A percentile compares a stretch with the other conserved stretches of the same genome.
Conservation (phyloP, 2,329 filamentous ascomycete species). For the Paraphoma chrysanthemicola region DNA sequence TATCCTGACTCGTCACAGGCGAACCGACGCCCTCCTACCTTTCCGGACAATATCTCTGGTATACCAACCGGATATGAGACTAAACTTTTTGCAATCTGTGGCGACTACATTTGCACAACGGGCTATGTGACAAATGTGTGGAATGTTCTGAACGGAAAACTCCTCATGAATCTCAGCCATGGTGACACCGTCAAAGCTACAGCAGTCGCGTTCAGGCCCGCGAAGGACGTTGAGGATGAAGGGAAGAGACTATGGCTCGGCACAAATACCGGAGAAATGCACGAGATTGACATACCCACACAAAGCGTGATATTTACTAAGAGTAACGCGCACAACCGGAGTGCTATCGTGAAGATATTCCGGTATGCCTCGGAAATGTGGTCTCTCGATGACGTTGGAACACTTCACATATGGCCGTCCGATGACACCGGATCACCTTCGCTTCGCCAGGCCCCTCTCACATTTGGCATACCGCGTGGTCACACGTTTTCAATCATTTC, state of each 20-base stretch:
- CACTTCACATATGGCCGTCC: constrained; percentile 85
- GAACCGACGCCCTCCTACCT: constrained; percentile 81
- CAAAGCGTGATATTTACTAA: constrained; percentile 75
- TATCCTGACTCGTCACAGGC: constrained; percentile 86
- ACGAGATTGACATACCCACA: constrained; percentile 83
- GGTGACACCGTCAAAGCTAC: constrained; percentile 85
- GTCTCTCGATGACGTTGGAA: constrained; percentile 90
- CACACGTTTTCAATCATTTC: constrained; percentile 90
- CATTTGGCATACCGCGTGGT: constrained; percentile 78
- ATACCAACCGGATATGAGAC: constrained; percentile 88
- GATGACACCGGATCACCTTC: constrained; percentile 78
- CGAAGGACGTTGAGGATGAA: constrained; percentile 77
- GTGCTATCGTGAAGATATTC: constrained; percentile 83
- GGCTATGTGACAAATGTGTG: constrained; percentile 88
- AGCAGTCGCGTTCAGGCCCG: constrained; percentile 85
- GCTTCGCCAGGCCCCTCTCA: constrained; percentile 75
- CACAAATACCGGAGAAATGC: constrained; percentile 84
- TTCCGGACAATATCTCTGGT: constrained; percentile 74
- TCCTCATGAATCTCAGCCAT: constrained; percentile 80
- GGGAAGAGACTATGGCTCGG: constrained; percentile 87
- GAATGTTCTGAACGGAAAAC: constrained; percentile 82
- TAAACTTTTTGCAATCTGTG: constrained; percentile 84
- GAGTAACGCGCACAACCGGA: constrained; percentile 74
- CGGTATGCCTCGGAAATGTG: constrained; percentile 89
- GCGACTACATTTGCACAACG: constrained; percentile 84